A percentile compares a stretch with the other conserved stretches of the same genome.
phyloP scores from a whole-genome alignment of 1,139 yeast genomes.

The Geotrichum aggregatum region DNA sequence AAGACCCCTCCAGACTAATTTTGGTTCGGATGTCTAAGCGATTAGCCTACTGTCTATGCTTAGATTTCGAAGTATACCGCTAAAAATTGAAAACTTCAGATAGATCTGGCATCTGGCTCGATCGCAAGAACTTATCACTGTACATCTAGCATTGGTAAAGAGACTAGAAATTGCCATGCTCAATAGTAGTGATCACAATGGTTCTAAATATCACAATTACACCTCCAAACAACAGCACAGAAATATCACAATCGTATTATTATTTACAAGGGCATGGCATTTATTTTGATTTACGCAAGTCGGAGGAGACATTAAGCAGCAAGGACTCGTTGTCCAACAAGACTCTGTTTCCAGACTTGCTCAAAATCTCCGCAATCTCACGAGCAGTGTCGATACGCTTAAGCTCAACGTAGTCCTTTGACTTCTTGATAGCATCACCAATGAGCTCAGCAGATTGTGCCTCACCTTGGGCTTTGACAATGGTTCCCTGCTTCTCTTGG shows the following conservation, averaged over 20 bases:
- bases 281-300: conserved; percentile 33
- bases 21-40: too few relatives aligned
- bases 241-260: background rate
- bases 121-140: too few relatives aligned
- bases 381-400: conserved; percentile 96
- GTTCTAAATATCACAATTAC: too few relatives aligned
- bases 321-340: conserved; percentile 88
- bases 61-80: too few relatives aligned
- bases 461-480: conserved; percentile 97
- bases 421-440: conserved; percentile 97
- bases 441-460: conserved; percentile 96
- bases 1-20: too few relatives aligned
- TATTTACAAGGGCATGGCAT: conserved; percentile 2
- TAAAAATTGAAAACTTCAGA: too few relatives aligned
- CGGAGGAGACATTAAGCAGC: conserved; percentile 80
- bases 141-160: too few relatives aligned
- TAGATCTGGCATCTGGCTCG: too few relatives aligned
- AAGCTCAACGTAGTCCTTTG: conserved; percentile 90
- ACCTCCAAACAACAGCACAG: too few relatives aligned
- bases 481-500: conserved; percentile 95
- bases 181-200: too few relatives aligned
- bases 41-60: too few relatives aligned
- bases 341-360: conserved; percentile 86
- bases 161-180: too few relatives aligned
- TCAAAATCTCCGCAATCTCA: conserved; percentile 83